These are phyloP conservation scores for Blastobotrys chiropterorum DNA, from an alignment of 805 yeast species.

Conservation along the genomic window DNA sequence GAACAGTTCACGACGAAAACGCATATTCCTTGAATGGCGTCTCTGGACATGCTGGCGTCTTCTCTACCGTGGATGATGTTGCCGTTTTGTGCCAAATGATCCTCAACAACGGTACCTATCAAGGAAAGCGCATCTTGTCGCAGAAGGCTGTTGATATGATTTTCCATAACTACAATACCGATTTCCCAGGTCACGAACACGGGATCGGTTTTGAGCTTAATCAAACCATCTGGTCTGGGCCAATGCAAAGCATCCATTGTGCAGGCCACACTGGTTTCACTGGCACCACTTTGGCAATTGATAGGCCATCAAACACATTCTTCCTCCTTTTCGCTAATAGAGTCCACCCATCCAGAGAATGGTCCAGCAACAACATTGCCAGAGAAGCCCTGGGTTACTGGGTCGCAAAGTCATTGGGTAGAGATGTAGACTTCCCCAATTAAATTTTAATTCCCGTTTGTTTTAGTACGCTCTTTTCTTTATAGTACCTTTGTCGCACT, in stretches of 20 bases:
- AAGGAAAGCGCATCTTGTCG: conserved; percentile 31
- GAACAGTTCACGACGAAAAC: conserved; percentile 14
- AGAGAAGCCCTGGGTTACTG: conserved; percentile 9
- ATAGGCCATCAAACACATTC: conserved; percentile 9
- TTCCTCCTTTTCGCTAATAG: conserved; percentile 13
- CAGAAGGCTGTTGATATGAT: conserved; percentile 33
- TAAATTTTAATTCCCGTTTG: no score
- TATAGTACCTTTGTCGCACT: no score
- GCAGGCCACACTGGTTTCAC: conserved; percentile 19
- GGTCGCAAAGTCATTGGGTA: conserved; percentile 8
- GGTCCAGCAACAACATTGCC: conserved; percentile 11
- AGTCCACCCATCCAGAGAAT: conserved; percentile 13
- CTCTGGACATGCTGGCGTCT: conserved; percentile 41
- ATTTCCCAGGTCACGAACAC: conserved; percentile 19
- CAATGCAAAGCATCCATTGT: conserved; percentile 7
- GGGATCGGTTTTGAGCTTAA: conserved; percentile 17
- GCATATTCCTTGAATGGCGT: conserved; percentile 12
- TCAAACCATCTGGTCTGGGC: conserved; percentile 13
- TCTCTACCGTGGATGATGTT: conserved; percentile 37
- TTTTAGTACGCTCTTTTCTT: no score
- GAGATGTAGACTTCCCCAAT: conserved; percentile 4
- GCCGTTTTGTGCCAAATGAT: conserved; percentile 35
- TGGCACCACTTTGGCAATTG: conserved; percentile 15
- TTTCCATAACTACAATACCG: conserved; percentile 32
- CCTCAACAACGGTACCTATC: conserved; percentile 36